phyloP scores from a whole-genome alignment of 2,329 filamentous ascomycete genomes.

The Immersiporthe knoxdaviesiana region DNA sequence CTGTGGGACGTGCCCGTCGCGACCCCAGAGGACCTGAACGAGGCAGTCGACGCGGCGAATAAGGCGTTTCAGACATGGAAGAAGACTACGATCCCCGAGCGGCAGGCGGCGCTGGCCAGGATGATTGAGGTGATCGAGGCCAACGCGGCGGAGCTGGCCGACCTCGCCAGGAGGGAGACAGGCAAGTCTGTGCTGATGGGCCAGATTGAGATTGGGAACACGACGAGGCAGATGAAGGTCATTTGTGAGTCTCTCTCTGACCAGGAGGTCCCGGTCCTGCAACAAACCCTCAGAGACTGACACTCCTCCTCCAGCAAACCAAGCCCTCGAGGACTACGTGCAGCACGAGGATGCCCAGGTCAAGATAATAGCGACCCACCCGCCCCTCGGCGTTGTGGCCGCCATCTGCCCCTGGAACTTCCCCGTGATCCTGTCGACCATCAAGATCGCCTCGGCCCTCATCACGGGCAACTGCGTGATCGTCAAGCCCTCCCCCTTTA shows the following conservation, averaged over 20 bases:
- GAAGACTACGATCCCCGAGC: conserved; percentile 46
- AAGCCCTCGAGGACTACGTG: conserved; percentile 49
- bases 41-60: conserved; percentile 49
- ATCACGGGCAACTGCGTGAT: conserved; percentile 58
- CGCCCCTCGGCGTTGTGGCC: conserved; percentile 53
- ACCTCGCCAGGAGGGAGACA: conserved; percentile 51
- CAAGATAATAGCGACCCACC: conserved; percentile 47
- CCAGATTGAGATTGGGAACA: conserved; percentile 43
- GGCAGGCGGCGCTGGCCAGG: conserved; percentile 44
- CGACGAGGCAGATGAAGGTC: conserved; percentile 43
- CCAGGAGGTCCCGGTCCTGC: background rate
- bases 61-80: conserved; percentile 53
- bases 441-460: conserved; percentile 55
- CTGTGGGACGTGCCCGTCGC: conserved; percentile 52
- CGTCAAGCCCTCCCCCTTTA: conserved; percentile 52
- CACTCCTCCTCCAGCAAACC: conserved; percentile 31
- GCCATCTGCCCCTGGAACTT: conserved; percentile 67
- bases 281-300: background rate
- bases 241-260: conserved; percentile 37
- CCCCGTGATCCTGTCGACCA: conserved; percentile 49
- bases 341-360: conserved; percentile 50
- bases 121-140: conserved; percentile 46
- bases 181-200: conserved; percentile 53
- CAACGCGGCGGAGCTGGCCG: conserved; percentile 47
- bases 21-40: conserved; percentile 46